Evolutionary conservation across 305 asterid genomes (phyloP), one percentile per base, ranked within the genome.

Genomic region (Ajuga reptans): DNA sequence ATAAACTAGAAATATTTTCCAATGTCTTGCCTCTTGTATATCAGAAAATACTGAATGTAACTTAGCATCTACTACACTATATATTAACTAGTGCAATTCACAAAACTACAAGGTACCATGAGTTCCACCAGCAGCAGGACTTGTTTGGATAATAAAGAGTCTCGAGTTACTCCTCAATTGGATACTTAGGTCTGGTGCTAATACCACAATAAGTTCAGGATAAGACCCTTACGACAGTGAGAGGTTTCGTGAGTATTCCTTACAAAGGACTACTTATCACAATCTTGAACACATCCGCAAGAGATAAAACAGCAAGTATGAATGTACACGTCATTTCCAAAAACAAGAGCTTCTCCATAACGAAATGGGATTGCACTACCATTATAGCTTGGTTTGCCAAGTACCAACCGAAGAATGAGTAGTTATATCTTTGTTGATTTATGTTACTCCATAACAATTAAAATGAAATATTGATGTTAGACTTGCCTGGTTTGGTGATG

Each of bases 401-500:
- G 24, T 57, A 27, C 0, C 12, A 12, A 49, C 24, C 16, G 24
- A 6, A 33, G 5, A 18, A 31, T 15, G 16, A n/a, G 9, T 16
- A 9, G 9, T 16, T 5, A 50, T 50, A 66, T n/a, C 21, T 17
- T 6, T 9, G 15, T 37, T 8, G 45, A 42, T 64, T 21, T 50
- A 37, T 18, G 21, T 36, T 16, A n/a, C n/a, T n/a, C n/a, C n/a
- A 31, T 37, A n/a, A n/a, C 17, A 54, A 12, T 50, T 9, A 14
- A 42, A 12, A 37, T 9, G 54, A 18, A 1, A 57, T 9, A 33
- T 10, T 58, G 58, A 54, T 63, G 0, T n/a, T 55, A 69, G 61
- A 64, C 52, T 75, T 82, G 82, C 98, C 95, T 92, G 98, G 82
- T 92, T 90, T 39, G 97, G 95, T 18, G 95, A 69, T 46, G 95